These are phyloP conservation scores for Candida cerambycidarum DNA, from an alignment of 805 yeast genomes.

Conservation along the genomic window DNA sequence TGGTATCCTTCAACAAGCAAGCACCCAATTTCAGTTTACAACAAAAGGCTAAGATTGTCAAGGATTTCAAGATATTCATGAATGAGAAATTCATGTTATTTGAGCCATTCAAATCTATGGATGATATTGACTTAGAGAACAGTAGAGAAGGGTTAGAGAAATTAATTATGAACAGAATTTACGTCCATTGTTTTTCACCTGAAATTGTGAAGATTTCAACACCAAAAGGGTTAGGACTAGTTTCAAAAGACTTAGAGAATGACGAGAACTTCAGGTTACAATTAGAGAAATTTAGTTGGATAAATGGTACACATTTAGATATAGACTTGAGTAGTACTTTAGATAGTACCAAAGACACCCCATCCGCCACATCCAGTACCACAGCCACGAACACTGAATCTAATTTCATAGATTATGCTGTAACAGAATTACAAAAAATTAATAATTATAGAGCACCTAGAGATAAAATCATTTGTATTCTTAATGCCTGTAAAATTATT, in stretches of 20 bases:
- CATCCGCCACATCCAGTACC: too few relatives aligned
- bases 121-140: slow-evolving; percentile 58
- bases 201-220: slow-evolving; percentile 38
- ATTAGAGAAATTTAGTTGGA: slow-evolving; percentile 66
- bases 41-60: slow-evolving; percentile 76
- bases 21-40: slow-evolving; percentile 59
- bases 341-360: too few relatives aligned
- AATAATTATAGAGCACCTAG: slow-evolving; percentile 88
- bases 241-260: slow-evolving; percentile 56
- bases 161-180: slow-evolving; percentile 83
- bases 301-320: slow-evolving; percentile 75
- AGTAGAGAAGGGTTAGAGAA: slow-evolving; percentile 92
- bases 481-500: slow-evolving; percentile 90
- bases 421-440: slow-evolving; percentile 72
- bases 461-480: slow-evolving; percentile 86
- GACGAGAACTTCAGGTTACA: slow-evolving; percentile 57
- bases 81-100: slow-evolving; percentile 56
- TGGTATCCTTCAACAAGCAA: slow-evolving; percentile 69
- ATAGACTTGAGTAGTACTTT: slow-evolving; percentile 49
- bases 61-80: slow-evolving; percentile 75
- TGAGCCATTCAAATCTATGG: slow-evolving; percentile 73
- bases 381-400: too few relatives aligned
- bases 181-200: slow-evolving; percentile 79
- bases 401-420: slow-evolving; percentile 60
- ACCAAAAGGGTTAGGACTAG: slow-evolving; percentile 34